Evolutionary conservation across 2,329 filamentous ascomycete genomes (phyloP), one percentile per base, ranked within the genome.

Genomic region (Peltaster fructicola): DNA sequence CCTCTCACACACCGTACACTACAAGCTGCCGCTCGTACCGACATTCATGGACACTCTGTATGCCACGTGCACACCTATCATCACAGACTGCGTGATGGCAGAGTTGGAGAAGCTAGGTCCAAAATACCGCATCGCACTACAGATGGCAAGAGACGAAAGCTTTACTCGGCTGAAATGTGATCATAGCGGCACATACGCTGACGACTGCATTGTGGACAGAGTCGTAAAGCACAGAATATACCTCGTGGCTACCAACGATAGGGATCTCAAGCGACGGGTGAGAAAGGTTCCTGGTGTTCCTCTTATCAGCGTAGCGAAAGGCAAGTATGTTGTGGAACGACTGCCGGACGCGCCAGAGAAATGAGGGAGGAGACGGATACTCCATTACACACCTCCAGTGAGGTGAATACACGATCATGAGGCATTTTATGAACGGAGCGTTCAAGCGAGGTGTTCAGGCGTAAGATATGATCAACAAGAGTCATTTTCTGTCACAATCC

Each of bases 31-130:
- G 16, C 59, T 95, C 8, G 64, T 91, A 11, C 74, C 85, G 32
- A 73, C 75, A 3, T 79, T 93, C 60, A 92, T 93, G 80, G 82
- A 93, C 50, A 77, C 79, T 26, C 64, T 98, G 4, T 91, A 84
- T 49, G 85, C 85, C 10, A 90, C 90, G 43, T 88, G 79, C 49
- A 80, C 73, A 12, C 81, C 82, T 10, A 75, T 88, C 36, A 82
- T 95, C 37, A 92, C 82, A 2, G 67, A 69, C 37, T 84, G 77
- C 56, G 73, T 73, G 38, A 73, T 84, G 65, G 74, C 73, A 27
- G 82, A 92, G 51, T 54, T 93, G 35, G 82, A 92, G 48, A 91
- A 91, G 49, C 63, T 93, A 7, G 84, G 85, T 0, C 68, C 70
- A 3, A 88, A 88, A 47, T 98, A 92, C 56, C 61, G 84, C 6